Conservation (phyloP, 805 yeast species). For the Starmerella bombicola region DNA sequence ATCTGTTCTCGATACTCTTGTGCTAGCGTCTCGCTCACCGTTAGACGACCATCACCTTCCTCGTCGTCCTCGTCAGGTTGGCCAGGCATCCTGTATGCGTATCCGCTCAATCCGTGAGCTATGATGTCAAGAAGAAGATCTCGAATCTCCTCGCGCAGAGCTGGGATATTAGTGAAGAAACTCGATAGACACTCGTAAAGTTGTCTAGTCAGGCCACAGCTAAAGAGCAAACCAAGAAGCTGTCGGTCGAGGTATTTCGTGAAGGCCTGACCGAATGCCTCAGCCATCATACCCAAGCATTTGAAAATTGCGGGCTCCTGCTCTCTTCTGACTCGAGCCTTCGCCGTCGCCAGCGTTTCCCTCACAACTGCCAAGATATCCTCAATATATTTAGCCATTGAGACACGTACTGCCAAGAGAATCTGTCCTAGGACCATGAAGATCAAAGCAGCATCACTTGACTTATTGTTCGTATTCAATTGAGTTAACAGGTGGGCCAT, state of each 20-base stretch:
- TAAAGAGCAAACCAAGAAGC: conserved; percentile 61
- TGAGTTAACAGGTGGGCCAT: conserved; percentile 66
- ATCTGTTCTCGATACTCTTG: conserved; percentile 63
- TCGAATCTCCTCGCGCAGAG: conserved; percentile 60
- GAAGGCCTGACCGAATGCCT: conserved; percentile 84
- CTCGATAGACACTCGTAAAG: conserved; percentile 64
- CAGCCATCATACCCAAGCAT: conserved; percentile 75
- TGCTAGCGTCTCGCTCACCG: conserved; percentile 35
- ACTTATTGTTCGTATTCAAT: conserved; percentile 49
- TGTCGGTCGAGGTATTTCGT: conserved; percentile 80
- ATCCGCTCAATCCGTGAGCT: conserved; percentile 69
- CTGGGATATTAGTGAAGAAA: conserved; percentile 62
- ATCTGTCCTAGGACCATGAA: conserved; percentile 75
- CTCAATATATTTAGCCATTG: conserved; percentile 76
- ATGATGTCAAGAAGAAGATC: conserved; percentile 57
- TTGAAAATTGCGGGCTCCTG: conserved; percentile 77
- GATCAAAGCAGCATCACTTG: conserved; percentile 64
- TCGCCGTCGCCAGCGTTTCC: conserved; percentile 54
- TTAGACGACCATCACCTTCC: conserved; percentile 8
- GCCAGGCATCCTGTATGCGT: conserved; percentile 71
- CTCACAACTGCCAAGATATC: conserved; percentile 73
- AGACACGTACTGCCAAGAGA: conserved; percentile 62
- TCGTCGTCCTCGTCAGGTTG: conserved; percentile 38
- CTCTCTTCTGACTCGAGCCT: conserved; percentile 49
- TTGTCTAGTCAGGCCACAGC: conserved; percentile 72